Base-by-base conservation (phyloP, 345 rosid genomes). In the Acer negundo region DNA sequence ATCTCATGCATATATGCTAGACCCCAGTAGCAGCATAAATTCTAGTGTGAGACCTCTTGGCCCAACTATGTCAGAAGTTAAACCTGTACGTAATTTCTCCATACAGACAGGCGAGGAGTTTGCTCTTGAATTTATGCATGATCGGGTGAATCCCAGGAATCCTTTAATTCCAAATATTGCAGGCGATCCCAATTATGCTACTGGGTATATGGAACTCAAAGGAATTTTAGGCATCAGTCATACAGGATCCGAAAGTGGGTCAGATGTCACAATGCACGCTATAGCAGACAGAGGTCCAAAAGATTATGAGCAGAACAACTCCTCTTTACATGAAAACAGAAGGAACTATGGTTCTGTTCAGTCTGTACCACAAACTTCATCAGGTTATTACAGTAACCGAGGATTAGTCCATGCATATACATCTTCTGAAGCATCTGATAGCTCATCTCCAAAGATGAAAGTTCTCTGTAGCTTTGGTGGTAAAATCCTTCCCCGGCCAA, bases 61-160 rank as follows among this genome's bases (percentile, higher is more conserved):
- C 59, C 80, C 70, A 26, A 83, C 80, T 77, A 74, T 56, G 62
- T 72, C 90, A 2, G 97, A 87, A 85, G 92, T 81, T 75, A 92
- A 89, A 80, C 88, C 93, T 3, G 95, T 87, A 40, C 94, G 49
- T 81, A 89, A 91, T 84, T 92, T 62, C 85, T 94, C 98, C 69
- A 89, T 92, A 77, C 94, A 88, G 78, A 94, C 97, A 38, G 98
- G 98, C 10, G 98, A 94, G 85, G 98, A 94, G 81, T 94, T 94
- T 70, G 85, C 97, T 82, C 89, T 94, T 61, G 98, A 91, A 82
- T 94, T 94, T 80, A 88, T 92, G 93, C 92, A 89, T 64, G 98
- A 92, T 70, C 89, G 94, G 65, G 89, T 89, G 20, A 82, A 79
- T 80, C 86, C 93, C 74, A 83, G 76, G 83, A 88, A 78, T 76